Conservation (phyloP, 345 rosid genomes). For the Lepidium sativum region DNA sequence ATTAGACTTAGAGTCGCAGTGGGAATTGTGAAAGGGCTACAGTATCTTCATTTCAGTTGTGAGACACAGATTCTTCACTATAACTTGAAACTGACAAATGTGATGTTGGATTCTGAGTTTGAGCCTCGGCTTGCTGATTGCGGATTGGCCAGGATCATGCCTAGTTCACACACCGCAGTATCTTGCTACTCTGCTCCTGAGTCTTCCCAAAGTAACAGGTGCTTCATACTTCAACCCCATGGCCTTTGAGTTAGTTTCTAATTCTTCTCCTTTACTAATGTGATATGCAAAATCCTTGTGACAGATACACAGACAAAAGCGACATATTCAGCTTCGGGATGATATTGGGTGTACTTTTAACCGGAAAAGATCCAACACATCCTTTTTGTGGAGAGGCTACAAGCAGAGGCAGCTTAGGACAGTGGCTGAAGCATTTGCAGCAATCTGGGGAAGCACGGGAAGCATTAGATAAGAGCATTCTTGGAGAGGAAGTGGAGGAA, state of each 20-base stretch:
- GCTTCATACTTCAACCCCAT: neutral
- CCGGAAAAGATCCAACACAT: constrained; percentile 68
- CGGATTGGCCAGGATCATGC: constrained; percentile 63
- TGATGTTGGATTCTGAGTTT: constrained; percentile 87
- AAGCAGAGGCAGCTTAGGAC: constrained; percentile 53
- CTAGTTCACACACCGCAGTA: constrained; percentile 35
- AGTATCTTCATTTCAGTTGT: constrained; percentile 66
- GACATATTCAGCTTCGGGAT: constrained; percentile 94
- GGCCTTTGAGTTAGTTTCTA: neutral
- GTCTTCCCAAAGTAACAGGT: constrained; percentile 73
- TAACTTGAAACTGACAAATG: constrained; percentile 81
- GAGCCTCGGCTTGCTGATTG: constrained; percentile 79
- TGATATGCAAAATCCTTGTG: neutral
- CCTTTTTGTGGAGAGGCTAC: constrained; percentile 58
- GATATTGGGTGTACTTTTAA: constrained; percentile 74
- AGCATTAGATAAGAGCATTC: constrained; percentile 72
- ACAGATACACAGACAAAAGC: constrained; percentile 79
- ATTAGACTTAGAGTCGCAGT: constrained; percentile 76
- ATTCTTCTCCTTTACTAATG: constrained; percentile 8
- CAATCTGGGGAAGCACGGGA: constrained; percentile 78
- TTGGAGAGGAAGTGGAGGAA: constrained; percentile 92
- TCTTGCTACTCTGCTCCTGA: constrained; percentile 73
- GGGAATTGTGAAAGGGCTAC: constrained; percentile 84
- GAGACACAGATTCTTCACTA: constrained; percentile 63
- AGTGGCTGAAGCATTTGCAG: constrained; percentile 83